phyloP scores from a whole-genome alignment of 371 early-diverging fungal genomes.

The Syncephalastrum sp. region DNA sequence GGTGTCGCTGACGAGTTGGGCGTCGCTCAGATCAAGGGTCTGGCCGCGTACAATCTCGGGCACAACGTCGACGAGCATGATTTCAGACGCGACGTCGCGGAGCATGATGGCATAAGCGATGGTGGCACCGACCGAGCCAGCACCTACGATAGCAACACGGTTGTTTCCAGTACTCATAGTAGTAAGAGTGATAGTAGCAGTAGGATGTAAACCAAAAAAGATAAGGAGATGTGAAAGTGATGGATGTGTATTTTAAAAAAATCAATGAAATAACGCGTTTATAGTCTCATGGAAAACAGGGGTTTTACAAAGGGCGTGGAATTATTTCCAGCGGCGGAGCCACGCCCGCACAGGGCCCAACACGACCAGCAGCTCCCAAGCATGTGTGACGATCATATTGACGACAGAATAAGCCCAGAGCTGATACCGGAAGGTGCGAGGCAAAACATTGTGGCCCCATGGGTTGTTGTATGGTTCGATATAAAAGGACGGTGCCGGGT shows the following conservation, averaged over 20 bases:
- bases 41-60: slow-evolving; percentile 70
- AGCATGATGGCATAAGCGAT: slow-evolving; percentile 73
- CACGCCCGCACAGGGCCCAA: slow-evolving; percentile 37
- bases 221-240: no score
- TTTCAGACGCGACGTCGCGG: slow-evolving; percentile 66
- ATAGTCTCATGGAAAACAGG: no score
- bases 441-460: slow-evolving; percentile 72
- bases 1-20: slow-evolving; percentile 66
- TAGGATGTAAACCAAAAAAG: slow-evolving; percentile 7
- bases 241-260: no score
- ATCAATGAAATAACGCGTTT: no score
- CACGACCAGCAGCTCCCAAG: slow-evolving; percentile 39
- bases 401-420: slow-evolving; percentile 49
- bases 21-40: slow-evolving; percentile 77
- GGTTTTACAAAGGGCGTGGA: background rate
- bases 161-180: background rate
- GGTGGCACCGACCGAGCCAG: slow-evolving; percentile 83
- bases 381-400: slow-evolving; percentile 29
- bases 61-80: slow-evolving; percentile 72
- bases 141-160: slow-evolving; percentile 70
- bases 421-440: slow-evolving; percentile 53
- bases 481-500: slow-evolving; percentile 42
- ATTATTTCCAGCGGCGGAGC: slow-evolving; percentile 8
- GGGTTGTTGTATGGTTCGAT: slow-evolving; percentile 62
- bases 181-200: background rate